Evolutionary conservation across 2,329 filamentous ascomycete genomes (phyloP), one percentile per base, ranked within the genome.

Genomic region (Pochonia chlamydosporia): DNA sequence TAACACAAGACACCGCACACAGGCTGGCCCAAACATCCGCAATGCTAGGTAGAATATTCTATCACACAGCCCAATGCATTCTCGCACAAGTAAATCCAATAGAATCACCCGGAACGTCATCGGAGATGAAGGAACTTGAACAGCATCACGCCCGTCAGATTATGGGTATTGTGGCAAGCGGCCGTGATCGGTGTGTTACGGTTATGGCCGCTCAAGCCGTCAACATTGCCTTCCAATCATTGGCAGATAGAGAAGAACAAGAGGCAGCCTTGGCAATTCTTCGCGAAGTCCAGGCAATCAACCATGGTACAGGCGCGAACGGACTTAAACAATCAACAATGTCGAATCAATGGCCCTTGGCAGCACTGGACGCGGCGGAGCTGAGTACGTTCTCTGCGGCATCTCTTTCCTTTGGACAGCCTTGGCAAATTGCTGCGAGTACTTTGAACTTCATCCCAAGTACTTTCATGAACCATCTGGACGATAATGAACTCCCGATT

Each of bases 121-220:
- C 80, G 4, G 84, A 89, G 50, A 88, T 92, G 79, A 79, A 78
- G 40, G 73, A 77, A 4, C 76, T 87, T 59, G 83, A 87, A 56
- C 73, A 84, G 42, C 79, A 81, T 51, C 89, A 96, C 60, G 85
- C 89, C 0, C 84, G 87, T 55, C 85, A 91, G 61, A 85, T 95
- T 21, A 96, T 91, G 61, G 92, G 92, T 13, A 95, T 97, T 52
- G 83, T 88, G 21, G 87, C 89, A 3, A 89, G 95, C 61, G 82
- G 85, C 44, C 87, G 90, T 58, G 89, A 95, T 61, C 76, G 81
- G 23, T 88, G 87, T 24, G 82, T 96, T 26, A 82, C 86, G 9
- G 86, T 81, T 43, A 83, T 95, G 9, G 88, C 88, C 3, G 80
- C 93, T 33, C 85, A 87, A 9, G 89, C 86, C 28, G 74, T 96